A percentile compares a stretch with the other conserved stretches of the same genome.
Evolutionary conservation across 2,329 filamentous ascomycete genomes (phyloP).

Genomic region (Zymoseptoria brevis): DNA sequence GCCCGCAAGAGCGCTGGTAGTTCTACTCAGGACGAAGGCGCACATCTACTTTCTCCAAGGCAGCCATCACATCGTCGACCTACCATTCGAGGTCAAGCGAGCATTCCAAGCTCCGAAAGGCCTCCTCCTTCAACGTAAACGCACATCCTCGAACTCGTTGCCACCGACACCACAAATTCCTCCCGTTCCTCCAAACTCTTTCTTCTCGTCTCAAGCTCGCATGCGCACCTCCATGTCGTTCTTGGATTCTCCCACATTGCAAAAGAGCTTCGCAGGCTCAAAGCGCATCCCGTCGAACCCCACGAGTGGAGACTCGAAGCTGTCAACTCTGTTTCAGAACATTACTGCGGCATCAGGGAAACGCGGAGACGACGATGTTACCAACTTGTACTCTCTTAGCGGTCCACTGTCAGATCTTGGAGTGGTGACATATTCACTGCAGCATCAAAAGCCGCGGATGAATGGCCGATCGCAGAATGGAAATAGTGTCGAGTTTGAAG

Average conservation of each 20-base stretch:
- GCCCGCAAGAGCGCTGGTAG: constrained; percentile 57
- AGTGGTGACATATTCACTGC: constrained; percentile 46
- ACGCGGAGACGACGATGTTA: constrained; percentile 46
- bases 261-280: constrained; percentile 14
- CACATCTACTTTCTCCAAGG: constrained; percentile 89
- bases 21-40: constrained; percentile 85
- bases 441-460: constrained; percentile 21
- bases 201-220: constrained; percentile 60
- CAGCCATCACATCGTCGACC: constrained; percentile 78
- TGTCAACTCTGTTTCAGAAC: constrained; percentile 24
- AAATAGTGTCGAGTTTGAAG: constrained; percentile 43
- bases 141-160: constrained; percentile 41
- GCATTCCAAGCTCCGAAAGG: constrained; percentile 77
- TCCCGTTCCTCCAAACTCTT: constrained; percentile 70
- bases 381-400: constrained; percentile 72
- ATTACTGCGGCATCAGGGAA: constrained; percentile 13
- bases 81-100: constrained; percentile 88
- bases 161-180: constrained; percentile 36
- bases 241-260: constrained; percentile 30
- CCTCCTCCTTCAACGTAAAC: constrained; percentile 76
- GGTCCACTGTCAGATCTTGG: constrained; percentile 83
- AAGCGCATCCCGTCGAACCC: constrained; percentile 21
- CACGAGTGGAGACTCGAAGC: constrained; percentile 15
- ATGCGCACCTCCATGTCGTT: constrained; percentile 24
- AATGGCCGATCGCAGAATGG: constrained; percentile 13